Conservation (phyloP, 371 early-diverging fungal species). For the Mycotypha africana region DNA sequence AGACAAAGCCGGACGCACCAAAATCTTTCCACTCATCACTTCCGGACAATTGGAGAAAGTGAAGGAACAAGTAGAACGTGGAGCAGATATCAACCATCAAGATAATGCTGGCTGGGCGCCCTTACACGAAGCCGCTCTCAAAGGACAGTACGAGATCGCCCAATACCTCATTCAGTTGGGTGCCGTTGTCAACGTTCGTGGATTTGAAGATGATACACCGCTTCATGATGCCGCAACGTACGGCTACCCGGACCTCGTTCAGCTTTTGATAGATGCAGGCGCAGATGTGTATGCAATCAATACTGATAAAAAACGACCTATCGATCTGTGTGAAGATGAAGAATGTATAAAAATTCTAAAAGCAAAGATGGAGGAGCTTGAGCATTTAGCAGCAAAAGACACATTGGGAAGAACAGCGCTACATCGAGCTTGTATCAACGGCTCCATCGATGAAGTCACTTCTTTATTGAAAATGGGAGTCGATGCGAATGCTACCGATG, state of each 20-base stretch:
- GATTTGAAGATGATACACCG: conserved; percentile 64
- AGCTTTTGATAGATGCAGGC: conserved; percentile 46
- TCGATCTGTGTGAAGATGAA: conserved; percentile 40
- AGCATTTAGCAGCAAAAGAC: conserved; percentile 26
- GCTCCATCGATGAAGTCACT: conserved; percentile 14
- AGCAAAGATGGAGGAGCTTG: conserved; percentile 27
- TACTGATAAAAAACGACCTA: conserved; percentile 45
- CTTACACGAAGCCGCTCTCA: conserved; percentile 58
- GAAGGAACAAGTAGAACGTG: conserved; percentile 32
- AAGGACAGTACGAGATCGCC: conserved; percentile 54
- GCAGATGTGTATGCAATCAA: conserved; percentile 53
- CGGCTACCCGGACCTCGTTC: conserved; percentile 55
- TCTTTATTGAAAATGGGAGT: conserved; percentile 57
- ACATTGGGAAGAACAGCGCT: conserved; percentile 23
- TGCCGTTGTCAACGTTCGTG: conserved; percentile 51
- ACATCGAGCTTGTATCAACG: conserved; percentile 32
- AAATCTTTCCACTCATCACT: conserved; percentile 41
- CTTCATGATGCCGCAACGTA: conserved; percentile 77
- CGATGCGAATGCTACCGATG: conserved; percentile 65
- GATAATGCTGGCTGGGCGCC: conserved; percentile 64
- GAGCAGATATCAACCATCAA: conserved; percentile 45
- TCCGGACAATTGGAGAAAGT: conserved; percentile 41
- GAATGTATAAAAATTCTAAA: conserved; percentile 22
- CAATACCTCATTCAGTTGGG: conserved; percentile 44
- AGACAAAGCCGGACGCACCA: conserved; percentile 50